These are phyloP conservation scores for Trichosporon sp. DNA, from an alignment of 1,284 basidiomycete species.

Conservation along the genomic window DNA sequence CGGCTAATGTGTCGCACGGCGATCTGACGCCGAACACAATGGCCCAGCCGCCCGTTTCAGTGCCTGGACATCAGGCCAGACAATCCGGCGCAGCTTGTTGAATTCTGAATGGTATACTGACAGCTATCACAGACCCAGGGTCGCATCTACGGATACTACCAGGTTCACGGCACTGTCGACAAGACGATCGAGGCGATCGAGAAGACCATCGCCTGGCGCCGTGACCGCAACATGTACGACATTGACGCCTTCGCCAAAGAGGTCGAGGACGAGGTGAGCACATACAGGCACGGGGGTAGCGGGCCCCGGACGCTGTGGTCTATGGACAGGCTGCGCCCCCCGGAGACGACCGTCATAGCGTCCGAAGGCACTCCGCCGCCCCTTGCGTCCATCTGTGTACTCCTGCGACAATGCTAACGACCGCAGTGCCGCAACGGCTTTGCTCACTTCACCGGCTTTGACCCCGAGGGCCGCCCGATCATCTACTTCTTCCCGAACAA, in stretches of 20 bases:
- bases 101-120: constrained; percentile 4
- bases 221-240: constrained; percentile 46
- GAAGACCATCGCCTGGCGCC: constrained; percentile 44
- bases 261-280: constrained; percentile 31
- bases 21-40: not conserved
- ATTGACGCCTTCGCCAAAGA: constrained; percentile 41
- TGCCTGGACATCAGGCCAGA: not conserved
- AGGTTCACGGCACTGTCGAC: constrained; percentile 11
- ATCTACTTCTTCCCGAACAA: constrained; percentile 51
- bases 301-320: constrained; percentile 31
- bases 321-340: too few species aligned
- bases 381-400: constrained; percentile 16
- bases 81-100: not conserved
- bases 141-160: constrained; percentile 13
- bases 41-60: too few species aligned
- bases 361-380: too few species aligned
- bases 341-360: too few species aligned
- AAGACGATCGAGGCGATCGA: constrained; percentile 36
- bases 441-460: constrained; percentile 46
- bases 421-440: constrained; percentile 24
- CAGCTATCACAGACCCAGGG: not conserved
- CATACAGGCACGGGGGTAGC: constrained; percentile 34
- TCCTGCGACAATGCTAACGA: constrained; percentile 35
- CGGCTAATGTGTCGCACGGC: too few species aligned
- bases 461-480: constrained; percentile 40